Base-by-base conservation (phyloP, 148 eudicot genomes). In the Fagopyrum homotropicum region DNA sequence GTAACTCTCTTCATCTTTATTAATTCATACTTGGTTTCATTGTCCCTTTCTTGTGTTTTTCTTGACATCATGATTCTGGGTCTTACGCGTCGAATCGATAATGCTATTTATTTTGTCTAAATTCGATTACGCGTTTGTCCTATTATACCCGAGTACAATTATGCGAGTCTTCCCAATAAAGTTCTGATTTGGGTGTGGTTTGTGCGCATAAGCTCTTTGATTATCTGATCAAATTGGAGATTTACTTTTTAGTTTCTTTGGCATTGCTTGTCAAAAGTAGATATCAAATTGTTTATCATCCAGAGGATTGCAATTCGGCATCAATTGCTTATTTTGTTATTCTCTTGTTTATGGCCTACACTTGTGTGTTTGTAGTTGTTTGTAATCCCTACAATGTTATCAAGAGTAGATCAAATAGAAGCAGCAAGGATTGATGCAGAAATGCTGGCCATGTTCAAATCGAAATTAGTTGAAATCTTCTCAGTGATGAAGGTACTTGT, bases 381-480 rank as follows among this genome's bases (percentile, higher is more conserved):
- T 22, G 79, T 75, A 45, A 85, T 92, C 50, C 97, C 93, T 5
- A 72, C 89, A 45, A 78, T 88, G 15, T 86, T 89, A 83, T 92
- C 97, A 49, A 91, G 97, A 86, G 93, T 90, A 72, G 92, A 94
- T 78, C 98, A 94, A 81, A 80, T 94, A 40, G 98, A 94, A 85
- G 97, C 97, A 51, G 96, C 77, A 7, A 81, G 96, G 73, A 82
- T 94, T 72, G 98, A 94, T 75, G 78, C 92, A 80, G 98, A 94
- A 82, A 90, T 94, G 97, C 83, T 97, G 17, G 97, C 93, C 75
- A 94, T 94, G 98, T 81, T 91, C 79, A 94, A 94, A 73, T 97
- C 90, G 79, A 97, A 90, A 78, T 77, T 94, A 81, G 88, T 91
- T 80, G 87, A 91, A 76, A 95, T 94, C 49, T 94, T 94, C 54